Evolutionary conservation across 306 rosid genomes (phyloP).

Genomic region (Cyamopsis tetragonoloba): DNA sequence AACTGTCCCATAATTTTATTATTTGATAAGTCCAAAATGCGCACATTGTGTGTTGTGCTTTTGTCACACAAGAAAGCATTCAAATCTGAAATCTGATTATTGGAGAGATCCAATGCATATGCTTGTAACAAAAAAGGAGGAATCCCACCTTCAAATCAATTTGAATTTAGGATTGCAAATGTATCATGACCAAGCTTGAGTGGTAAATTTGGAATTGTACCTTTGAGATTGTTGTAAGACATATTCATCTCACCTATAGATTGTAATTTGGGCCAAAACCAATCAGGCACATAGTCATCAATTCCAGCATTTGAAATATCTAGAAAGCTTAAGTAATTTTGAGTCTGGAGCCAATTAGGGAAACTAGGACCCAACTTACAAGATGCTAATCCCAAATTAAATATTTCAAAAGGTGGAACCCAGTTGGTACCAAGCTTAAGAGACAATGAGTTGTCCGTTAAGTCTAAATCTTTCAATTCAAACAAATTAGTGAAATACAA

Average conservation of each 20-base stretch:
- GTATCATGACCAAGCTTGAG: fast-evolving
- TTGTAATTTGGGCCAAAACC: neutral
- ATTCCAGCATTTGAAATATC: neutral
- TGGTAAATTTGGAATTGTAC: neutral
- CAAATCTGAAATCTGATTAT: conserved; percentile 10
- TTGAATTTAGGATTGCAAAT: neutral
- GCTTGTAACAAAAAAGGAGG: neutral
- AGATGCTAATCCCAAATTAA: fast-evolving
- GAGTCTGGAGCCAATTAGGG: conserved; percentile 4
- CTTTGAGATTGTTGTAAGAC: neutral
- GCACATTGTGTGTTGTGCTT: neutral
- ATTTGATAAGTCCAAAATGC: neutral
- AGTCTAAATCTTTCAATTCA: fast-evolving
- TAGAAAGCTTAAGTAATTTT: fast-evolving
- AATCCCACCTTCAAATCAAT: neutral
- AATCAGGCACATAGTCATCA: neutral
- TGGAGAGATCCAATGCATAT: neutral
- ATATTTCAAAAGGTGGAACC: conserved; percentile 7
- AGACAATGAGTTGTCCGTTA: neutral
- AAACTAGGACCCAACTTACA: conserved; percentile 19
- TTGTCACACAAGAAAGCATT: neutral
- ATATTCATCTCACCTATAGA: fast-evolving
- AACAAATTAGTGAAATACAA: neutral
- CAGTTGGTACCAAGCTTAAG: neutral
- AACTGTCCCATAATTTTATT: conserved; percentile 11